phyloP scores from a whole-genome alignment of 2,329 filamentous ascomycete genomes.

The Microdochium bolleyi region DNA sequence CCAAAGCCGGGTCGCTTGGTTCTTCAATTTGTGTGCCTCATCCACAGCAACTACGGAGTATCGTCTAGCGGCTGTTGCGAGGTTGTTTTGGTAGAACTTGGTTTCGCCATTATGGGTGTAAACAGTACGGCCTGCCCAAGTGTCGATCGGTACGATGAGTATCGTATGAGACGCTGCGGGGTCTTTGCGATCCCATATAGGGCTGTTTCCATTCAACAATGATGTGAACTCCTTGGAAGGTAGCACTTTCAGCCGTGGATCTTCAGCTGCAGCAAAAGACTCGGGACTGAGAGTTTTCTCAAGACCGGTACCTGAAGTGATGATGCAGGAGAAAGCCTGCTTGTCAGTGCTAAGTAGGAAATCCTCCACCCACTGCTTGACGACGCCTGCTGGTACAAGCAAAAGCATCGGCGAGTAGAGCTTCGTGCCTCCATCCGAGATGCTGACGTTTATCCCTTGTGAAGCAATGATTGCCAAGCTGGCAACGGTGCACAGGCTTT shows the following conservation, averaged over 20 bases:
- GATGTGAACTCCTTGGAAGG: slow-evolving; percentile 2
- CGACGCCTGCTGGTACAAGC: slow-evolving; percentile 13
- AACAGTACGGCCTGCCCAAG: slow-evolving; percentile 7
- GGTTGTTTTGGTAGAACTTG: neutral
- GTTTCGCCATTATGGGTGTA: neutral
- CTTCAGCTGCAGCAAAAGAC: neutral
- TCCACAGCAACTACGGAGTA: slow-evolving; percentile 20
- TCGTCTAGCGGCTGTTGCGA: slow-evolving; percentile 1
- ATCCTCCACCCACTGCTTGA: slow-evolving; percentile 16
- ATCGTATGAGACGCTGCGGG: slow-evolving; percentile 9
- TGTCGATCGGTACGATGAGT: slow-evolving; percentile 15
- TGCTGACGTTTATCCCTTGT: slow-evolving; percentile 9
- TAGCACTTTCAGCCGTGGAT: slow-evolving; percentile 3
- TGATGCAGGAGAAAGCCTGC: slow-evolving; percentile 4
- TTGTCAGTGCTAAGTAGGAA: slow-evolving; percentile 7
- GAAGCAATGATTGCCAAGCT: slow-evolving; percentile 11
- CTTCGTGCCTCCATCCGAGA: slow-evolving; percentile 1
- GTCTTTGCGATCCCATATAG: slow-evolving; percentile 15
- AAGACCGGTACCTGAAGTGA: slow-evolving; percentile 8
- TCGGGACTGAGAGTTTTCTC: neutral
- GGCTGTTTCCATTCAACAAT: slow-evolving; percentile 9
- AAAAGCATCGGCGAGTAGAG: slow-evolving; percentile 14
- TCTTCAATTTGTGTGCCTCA: slow-evolving; percentile 18
- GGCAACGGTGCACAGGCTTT: slow-evolving; percentile 15
- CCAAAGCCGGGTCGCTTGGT: slow-evolving; percentile 11